phyloP scores from a whole-genome alignment of 305 asterid genomes.

The Rubia balearica region DNA sequence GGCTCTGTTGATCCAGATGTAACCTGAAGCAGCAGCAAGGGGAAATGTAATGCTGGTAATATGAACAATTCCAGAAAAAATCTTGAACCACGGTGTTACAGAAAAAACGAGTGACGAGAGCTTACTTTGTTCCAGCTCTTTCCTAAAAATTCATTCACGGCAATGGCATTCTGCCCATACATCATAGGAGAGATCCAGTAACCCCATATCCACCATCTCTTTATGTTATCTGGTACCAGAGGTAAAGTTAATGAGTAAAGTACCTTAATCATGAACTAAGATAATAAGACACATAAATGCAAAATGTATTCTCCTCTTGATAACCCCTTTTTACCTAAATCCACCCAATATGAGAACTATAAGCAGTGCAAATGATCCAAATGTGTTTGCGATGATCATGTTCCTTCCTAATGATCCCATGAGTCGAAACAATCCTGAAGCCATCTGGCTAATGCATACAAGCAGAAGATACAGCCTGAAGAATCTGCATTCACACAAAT shows the following conservation, averaged over 20 bases:
- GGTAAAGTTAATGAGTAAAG: not conserved
- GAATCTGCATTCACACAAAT: conserved; percentile 18
- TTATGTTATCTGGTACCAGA: conserved; percentile 39
- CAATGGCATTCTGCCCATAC: conserved; percentile 26
- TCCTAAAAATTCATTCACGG: conserved; percentile 50
- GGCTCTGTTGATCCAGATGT: conserved; percentile 8
- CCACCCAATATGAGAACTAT: conserved; percentile 19
- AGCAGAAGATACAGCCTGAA: conserved; percentile 23
- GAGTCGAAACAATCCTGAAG: conserved; percentile 23
- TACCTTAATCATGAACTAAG: not conserved
- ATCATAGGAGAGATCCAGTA: conserved; percentile 34
- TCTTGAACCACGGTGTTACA: not conserved
- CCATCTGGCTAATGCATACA: conserved; percentile 18
- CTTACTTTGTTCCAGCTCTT: conserved; percentile 31
- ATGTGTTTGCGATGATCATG: conserved; percentile 27
- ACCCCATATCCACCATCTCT: conserved; percentile 55
- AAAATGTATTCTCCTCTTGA: not conserved
- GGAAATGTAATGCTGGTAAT: not conserved
- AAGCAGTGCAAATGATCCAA: conserved; percentile 22
- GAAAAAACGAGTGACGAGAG: not conserved
- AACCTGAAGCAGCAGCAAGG: not conserved
- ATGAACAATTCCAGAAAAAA: not conserved
- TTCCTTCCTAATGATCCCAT: conserved; percentile 23
- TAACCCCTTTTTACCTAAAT: conserved; percentile 17
- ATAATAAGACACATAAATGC: not conserved